Percentiles rank a stretch among this genome's conserved stretches.
Evolutionary conservation across 768 basidiomycete genomes (phyloP).

Genomic region (Serendipita sp.): DNA sequence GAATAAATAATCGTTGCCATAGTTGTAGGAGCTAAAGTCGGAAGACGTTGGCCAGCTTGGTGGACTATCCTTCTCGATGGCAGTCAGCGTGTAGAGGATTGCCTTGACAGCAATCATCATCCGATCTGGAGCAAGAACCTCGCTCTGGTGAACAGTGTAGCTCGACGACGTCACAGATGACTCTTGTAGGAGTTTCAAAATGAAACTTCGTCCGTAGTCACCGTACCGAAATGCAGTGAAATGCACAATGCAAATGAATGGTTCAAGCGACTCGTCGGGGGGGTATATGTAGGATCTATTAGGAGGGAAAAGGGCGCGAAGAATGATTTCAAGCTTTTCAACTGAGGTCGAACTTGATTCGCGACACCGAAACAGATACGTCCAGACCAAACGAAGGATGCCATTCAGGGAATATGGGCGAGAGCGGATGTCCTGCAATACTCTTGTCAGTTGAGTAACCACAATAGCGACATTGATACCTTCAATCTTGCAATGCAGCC

Average conservation of each 20-base stretch:
- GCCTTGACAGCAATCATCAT: slow-evolving; percentile 63
- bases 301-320: slow-evolving; percentile 66
- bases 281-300: slow-evolving; percentile 45
- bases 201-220: slow-evolving; percentile 70
- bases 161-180: slow-evolving; percentile 23
- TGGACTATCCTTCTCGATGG: slow-evolving; percentile 52
- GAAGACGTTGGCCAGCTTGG: slow-evolving; percentile 67
- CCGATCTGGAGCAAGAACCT: slow-evolving; percentile 40
- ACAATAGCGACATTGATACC: slow-evolving; percentile 26
- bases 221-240: slow-evolving; percentile 71
- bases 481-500: slow-evolving; percentile 60
- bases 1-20: slow-evolving; percentile 48
- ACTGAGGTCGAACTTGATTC: slow-evolving; percentile 70
- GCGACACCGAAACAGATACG: slow-evolving; percentile 85
- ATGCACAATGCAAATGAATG: slow-evolving; percentile 63
- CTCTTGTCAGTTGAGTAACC: slow-evolving; percentile 8
- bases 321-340: slow-evolving; percentile 55
- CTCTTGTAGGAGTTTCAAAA: slow-evolving; percentile 68
- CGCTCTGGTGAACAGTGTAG: slow-evolving; percentile 26
- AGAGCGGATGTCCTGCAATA: slow-evolving; percentile 54
- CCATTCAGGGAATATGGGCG: slow-evolving; percentile 65
- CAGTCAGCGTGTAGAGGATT: slow-evolving; percentile 51
- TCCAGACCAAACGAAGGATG: slow-evolving; percentile 73
- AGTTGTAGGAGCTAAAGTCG: slow-evolving; percentile 44
- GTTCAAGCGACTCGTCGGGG: slow-evolving; percentile 59